These are phyloP conservation scores for Trichosporon ovoides DNA, from an alignment of 1,284 basidiomycete species.

Conservation along the genomic window DNA sequence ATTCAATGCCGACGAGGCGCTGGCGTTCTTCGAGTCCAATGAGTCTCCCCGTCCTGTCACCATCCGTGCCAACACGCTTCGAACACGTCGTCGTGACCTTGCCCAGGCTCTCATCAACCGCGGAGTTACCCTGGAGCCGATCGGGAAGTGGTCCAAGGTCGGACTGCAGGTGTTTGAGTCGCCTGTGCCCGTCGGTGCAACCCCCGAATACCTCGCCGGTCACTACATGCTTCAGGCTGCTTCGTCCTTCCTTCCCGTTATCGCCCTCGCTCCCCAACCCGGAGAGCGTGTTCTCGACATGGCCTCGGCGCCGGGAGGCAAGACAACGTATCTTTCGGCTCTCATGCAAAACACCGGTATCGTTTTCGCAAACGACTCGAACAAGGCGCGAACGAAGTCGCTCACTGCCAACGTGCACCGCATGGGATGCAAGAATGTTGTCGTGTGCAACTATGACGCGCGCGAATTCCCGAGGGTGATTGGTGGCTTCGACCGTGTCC, in stretches of 20 bases:
- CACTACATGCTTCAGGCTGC: constrained; percentile 99
- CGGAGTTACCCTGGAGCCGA: constrained; percentile 93
- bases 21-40: constrained; percentile 98
- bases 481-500: constrained; percentile 93
- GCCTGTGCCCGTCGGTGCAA: constrained; percentile 90
- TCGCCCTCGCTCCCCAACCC: constrained; percentile 87
- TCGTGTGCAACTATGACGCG: constrained; percentile 96
- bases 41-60: constrained; percentile 95
- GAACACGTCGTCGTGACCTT: constrained; percentile 86
- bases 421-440: constrained; percentile 96
- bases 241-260: constrained; percentile 97
- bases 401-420: constrained; percentile 94
- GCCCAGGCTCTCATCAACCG: constrained; percentile 92
- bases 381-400: constrained; percentile 92
- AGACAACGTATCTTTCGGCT: constrained; percentile 93
- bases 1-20: constrained; percentile 90
- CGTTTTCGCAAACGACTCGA: constrained; percentile 97
- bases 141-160: constrained; percentile 98
- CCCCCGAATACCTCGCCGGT: constrained; percentile 96
- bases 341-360: constrained; percentile 95
- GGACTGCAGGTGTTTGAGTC: constrained; percentile 97
- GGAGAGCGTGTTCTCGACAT: constrained; percentile 95
- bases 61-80: constrained; percentile 94
- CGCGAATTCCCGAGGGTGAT: constrained; percentile 99
- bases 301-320: constrained; percentile 97